These are phyloP conservation scores for Calonectria honghensis DNA, from an alignment of 2,329 filamentous ascomycete species.

Conservation along the genomic window DNA sequence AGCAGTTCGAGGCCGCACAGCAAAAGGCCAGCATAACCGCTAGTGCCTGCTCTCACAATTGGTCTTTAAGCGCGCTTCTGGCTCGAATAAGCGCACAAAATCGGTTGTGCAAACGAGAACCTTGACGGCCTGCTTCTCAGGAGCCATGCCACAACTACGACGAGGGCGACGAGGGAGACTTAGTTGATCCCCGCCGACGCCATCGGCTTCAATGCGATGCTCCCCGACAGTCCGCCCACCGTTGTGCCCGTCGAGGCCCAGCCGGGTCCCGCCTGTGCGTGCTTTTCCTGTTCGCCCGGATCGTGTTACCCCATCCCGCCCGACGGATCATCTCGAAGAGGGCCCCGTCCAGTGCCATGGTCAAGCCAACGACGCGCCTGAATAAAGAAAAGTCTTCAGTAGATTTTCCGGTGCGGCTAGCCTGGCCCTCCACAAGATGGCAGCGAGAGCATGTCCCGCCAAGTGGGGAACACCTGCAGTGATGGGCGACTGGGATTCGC, in stretches of 20 bases:
- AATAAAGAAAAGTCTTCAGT: conserved; percentile 47
- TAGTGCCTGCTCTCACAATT: conserved; percentile 19
- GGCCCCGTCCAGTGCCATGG: conserved; percentile 8
- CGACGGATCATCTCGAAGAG: conserved; percentile 38
- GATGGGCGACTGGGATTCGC: conserved; percentile 32
- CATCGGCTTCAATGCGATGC: conserved; percentile 4
- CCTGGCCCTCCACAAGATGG: conserved; percentile 34
- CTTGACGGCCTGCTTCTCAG: not conserved
- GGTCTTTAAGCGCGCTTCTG: not conserved
- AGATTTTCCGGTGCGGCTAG: conserved; percentile 41
- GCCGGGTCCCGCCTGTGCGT: not conserved
- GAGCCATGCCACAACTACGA: not conserved
- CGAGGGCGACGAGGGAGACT: not conserved
- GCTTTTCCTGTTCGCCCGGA: conserved; percentile 4
- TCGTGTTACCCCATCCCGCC: conserved; percentile 22
- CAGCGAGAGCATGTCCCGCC: conserved; percentile 37
- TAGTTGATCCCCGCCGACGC: conserved; percentile 1
- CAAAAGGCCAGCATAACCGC: conserved; percentile 26
- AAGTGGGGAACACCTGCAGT: conserved; percentile 44
- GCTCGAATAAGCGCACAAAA: conserved; percentile 21
- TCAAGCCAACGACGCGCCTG: conserved; percentile 22
- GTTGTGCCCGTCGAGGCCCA: conserved; percentile 9
- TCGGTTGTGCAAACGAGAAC: conserved; percentile 23
- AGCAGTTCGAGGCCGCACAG: conserved; percentile 18
- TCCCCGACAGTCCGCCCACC: conserved; percentile 13